phyloP scores from a whole-genome alignment of 1,139 yeast species.

The Yamadazyma triangularis region DNA sequence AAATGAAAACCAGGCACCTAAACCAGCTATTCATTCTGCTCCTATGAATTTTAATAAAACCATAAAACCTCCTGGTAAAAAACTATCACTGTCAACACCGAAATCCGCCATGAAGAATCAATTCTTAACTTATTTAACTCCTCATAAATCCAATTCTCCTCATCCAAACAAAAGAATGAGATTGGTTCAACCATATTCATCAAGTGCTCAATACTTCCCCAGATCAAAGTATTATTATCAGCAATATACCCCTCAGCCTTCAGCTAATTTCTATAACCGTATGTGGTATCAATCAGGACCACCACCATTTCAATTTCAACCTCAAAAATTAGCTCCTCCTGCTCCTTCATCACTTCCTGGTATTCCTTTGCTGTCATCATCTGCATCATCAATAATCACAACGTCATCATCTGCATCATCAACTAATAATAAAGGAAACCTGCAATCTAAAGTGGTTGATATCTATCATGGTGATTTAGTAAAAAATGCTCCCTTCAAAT shows the following conservation, averaged over 20 bases:
- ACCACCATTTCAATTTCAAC: background rate
- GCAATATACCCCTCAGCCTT: slow-evolving; percentile 14
- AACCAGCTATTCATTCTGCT: slow-evolving; percentile 11
- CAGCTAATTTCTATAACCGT: slow-evolving; percentile 6
- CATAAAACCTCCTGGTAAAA: slow-evolving; percentile 4
- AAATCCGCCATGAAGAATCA: slow-evolving; percentile 5
- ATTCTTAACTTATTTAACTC: slow-evolving; percentile 13
- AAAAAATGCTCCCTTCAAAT: slow-evolving; percentile 46
- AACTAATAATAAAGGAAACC: background rate
- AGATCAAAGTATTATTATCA: slow-evolving; percentile 7
- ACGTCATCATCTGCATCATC: slow-evolving; percentile 1
- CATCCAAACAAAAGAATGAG: slow-evolving; percentile 5
- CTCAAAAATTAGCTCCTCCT: background rate
- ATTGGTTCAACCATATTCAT: slow-evolving; percentile 7
- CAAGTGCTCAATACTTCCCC: slow-evolving; percentile 10
- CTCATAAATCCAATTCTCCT: slow-evolving; percentile 12
- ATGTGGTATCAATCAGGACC: slow-evolving; percentile 3
- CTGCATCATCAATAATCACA: slow-evolving; percentile 2
- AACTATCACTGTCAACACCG: slow-evolving; percentile 7
- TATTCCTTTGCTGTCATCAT: background rate
- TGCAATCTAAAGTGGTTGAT: slow-evolving; percentile 32
- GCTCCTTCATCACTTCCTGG: background rate
- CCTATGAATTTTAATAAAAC: slow-evolving; percentile 1
- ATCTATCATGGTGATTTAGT: slow-evolving; percentile 47
- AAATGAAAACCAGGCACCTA: slow-evolving; percentile 4